Conservation (phyloP, 768 basidiomycete species). For the Mycena galericulata region DNA sequence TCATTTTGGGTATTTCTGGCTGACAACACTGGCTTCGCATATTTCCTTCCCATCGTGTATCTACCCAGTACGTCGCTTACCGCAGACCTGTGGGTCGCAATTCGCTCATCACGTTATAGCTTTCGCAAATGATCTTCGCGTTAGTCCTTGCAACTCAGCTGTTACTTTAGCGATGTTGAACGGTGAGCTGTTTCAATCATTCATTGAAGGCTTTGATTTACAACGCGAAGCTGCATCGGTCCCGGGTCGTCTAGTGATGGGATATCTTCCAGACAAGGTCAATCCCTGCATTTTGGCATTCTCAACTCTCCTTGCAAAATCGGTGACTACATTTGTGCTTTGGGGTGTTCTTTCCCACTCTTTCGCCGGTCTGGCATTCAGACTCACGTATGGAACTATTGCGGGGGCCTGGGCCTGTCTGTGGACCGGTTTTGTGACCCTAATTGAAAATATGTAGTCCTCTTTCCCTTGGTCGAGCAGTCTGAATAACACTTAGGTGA, state of each 20-base stretch:
- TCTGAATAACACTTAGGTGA: constrained; percentile 31
- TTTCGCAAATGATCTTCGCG: constrained; percentile 40
- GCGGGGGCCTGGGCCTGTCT: constrained; percentile 44
- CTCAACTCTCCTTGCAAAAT: constrained; percentile 32
- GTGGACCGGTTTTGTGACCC: too few species aligned
- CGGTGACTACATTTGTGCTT: constrained; percentile 43
- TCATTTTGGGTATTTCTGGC: constrained; percentile 35
- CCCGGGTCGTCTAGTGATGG: constrained; percentile 40
- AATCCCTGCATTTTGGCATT: constrained; percentile 39
- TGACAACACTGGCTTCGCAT: constrained; percentile 36
- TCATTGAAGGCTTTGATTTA: too few species aligned
- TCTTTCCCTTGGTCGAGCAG: constrained; percentile 40
- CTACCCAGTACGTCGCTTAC: neutral
- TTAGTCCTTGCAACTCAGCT: constrained; percentile 37
- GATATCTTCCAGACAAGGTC: constrained; percentile 43
- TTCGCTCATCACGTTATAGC: constrained; percentile 22
- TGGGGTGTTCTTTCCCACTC: constrained; percentile 45
- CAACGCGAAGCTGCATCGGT: constrained; percentile 35
- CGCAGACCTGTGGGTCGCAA: too few species aligned
- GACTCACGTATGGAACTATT: constrained; percentile 41
- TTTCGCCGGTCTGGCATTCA: constrained; percentile 40
- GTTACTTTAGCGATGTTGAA: constrained; percentile 42
- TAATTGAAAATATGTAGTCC: too few species aligned
- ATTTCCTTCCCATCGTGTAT: neutral
- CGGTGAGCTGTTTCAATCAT: constrained; percentile 25